Percentiles rank a stretch among this genome's conserved stretches.
Conservation (phyloP, 2,329 filamentous ascomycete species). For the Penicillium corylophilum region DNA sequence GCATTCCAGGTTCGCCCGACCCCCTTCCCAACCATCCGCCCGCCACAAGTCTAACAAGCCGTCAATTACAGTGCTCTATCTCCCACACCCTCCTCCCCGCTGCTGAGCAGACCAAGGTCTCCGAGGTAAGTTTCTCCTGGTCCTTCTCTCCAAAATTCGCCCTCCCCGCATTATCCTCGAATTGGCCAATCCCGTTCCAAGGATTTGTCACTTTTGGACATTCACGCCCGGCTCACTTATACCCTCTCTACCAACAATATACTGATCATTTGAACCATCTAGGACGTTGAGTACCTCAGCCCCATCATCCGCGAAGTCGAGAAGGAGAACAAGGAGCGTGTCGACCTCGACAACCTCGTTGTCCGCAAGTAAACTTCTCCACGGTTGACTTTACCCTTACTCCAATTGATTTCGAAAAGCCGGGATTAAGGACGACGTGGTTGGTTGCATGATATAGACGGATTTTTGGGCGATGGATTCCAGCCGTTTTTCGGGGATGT, state of each 20-base stretch:
- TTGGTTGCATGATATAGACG: constrained; percentile 21
- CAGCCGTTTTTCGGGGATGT: constrained; percentile 24
- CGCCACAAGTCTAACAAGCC: constrained; percentile 21
- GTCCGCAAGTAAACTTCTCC: constrained; percentile 48
- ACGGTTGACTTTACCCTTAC: constrained; percentile 9
- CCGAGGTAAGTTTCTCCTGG: constrained; percentile 55
- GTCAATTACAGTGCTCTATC: constrained; percentile 58
- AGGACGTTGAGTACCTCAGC: constrained; percentile 67
- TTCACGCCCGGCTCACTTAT: background rate
- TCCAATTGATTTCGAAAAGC: constrained; percentile 24
- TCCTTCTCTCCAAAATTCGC: constrained; percentile 13
- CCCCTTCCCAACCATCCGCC: constrained; percentile 5
- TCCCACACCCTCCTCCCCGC: constrained; percentile 64
- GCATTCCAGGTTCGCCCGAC: constrained; percentile 71
- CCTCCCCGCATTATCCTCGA: constrained; percentile 28
- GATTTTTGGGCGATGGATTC: constrained; percentile 26
- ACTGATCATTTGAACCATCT: constrained; percentile 24
- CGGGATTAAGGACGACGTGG: constrained; percentile 20
- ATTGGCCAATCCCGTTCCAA: constrained; percentile 37
- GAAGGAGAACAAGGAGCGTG: constrained; percentile 64
- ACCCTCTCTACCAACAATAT: background rate
- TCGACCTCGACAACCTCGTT: constrained; percentile 66
- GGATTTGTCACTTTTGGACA: constrained; percentile 35
- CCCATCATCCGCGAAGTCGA: constrained; percentile 69
- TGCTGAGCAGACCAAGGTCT: constrained; percentile 65